Evolutionary conservation across 1,284 basidiomycete species (phyloP).

Genomic region (Ganoderma leucocontextum): DNA sequence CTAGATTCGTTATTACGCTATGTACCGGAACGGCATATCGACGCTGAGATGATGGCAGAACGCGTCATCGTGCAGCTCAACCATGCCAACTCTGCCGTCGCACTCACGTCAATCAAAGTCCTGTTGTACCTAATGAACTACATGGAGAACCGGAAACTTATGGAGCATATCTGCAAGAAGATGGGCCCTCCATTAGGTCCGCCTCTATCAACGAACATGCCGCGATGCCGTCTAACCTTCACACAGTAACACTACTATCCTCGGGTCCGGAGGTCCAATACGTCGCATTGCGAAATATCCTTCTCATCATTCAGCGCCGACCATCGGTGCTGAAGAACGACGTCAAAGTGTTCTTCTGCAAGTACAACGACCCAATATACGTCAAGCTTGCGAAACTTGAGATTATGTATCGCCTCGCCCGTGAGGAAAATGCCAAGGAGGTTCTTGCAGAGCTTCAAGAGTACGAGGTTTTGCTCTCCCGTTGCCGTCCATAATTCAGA

Average conservation of each 20-base stretch:
- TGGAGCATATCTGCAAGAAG: conserved; percentile 93
- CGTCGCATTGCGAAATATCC: conserved; percentile 95
- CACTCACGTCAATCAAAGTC: conserved; percentile 94
- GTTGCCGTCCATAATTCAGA: conserved; percentile 12
- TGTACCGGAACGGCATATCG: conserved; percentile 86
- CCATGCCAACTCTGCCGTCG: conserved; percentile 95
- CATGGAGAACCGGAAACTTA: conserved; percentile 89
- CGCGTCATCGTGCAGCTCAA: conserved; percentile 91
- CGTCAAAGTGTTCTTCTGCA: conserved; percentile 99
- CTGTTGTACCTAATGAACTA: conserved; percentile 99
- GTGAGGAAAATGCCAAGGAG: conserved; percentile 90
- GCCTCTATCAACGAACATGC: conserved; percentile 31
- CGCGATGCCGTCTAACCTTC: conserved; percentile 8
- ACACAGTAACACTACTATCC: conserved; percentile 88
- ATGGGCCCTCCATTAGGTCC: conserved; percentile 95
- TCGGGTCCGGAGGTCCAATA: conserved; percentile 99
- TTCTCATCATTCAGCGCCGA: conserved; percentile 95
- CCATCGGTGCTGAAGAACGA: conserved; percentile 95
- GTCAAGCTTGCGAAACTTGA: conserved; percentile 98
- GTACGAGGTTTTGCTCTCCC: conserved; percentile 53
- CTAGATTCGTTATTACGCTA: conserved; percentile 94
- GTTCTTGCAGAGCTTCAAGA: conserved; percentile 95
- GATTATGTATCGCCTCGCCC: conserved; percentile 96
- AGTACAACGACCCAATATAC: conserved; percentile 99
- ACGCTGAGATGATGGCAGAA: conserved; percentile 95